Evolutionary conservation across 768 basidiomycete genomes (phyloP), one percentile per base, ranked within the genome.

Genomic region (Pulveroboletus sp.): DNA sequence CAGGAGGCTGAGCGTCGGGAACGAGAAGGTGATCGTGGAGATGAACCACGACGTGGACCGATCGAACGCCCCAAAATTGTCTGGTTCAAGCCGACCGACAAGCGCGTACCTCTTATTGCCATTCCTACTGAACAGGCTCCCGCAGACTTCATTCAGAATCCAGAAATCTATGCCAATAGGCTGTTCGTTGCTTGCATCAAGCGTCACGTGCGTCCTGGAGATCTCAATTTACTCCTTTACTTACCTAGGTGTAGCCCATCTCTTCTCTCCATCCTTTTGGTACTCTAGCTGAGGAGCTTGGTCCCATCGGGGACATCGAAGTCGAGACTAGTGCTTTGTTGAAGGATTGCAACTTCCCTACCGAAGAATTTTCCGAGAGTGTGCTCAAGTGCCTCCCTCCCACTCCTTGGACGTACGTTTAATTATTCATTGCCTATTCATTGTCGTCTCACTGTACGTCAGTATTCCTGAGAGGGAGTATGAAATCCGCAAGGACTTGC

Each of bases 81-180:
- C 39, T 99, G 97, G 97, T 98, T 99, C 79, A 95, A 97, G 73
- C 97, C 97, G 5, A 97, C 95, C 23, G 94, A 97, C 75, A 99
- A 99, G 69, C 90, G 97, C 49, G 97, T 99, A 1, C 97, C 97
- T 37, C 78, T 98, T 35, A 97, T 99, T 61, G 97, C 97, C 47
- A 99, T 99, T 53, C 95, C 94, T 8, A 98, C 97, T 7, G 97
- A 99, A 62, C 97, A 99, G 69, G 95, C 97, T 0, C 97, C 97
- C 6, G 80, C 78, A 16, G 94, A 98, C 68, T 99, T 99, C 64
- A 85, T 99, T 38, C 91, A 95, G 69, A 90, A 91, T 64, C 85
- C 94, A 2, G 95, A 97, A 55, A 77, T 78, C 2, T 99, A 98
- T 67, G 83, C 84, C 19, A 80, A 97, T 72, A 88, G 82, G 62